These are phyloP conservation scores for Tylopilus sp. DNA, from an alignment of 768 basidiomycete species.

Conservation along the genomic window DNA sequence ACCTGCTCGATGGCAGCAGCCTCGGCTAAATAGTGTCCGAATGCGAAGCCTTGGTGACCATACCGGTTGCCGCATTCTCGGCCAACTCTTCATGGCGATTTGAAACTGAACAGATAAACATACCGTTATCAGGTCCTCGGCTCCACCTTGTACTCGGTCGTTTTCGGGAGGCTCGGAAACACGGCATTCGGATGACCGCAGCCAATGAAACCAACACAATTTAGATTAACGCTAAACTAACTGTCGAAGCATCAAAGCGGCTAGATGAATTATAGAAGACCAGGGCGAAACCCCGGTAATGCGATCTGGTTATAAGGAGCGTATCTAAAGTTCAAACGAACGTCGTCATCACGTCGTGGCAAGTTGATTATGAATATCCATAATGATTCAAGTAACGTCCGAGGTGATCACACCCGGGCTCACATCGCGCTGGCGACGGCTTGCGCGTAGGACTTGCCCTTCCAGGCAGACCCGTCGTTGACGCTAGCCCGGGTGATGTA, in stretches of 20 bases:
- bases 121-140: neutral
- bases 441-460: conserved; percentile 33
- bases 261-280: conserved; percentile 15
- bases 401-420: neutral
- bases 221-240: conserved; percentile 7
- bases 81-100: neutral
- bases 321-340: conserved; percentile 13
- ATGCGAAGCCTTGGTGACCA: neutral
- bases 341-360: conserved; percentile 15
- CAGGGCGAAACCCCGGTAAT: neutral
- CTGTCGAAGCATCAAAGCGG: conserved; percentile 8
- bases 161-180: neutral
- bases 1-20: neutral
- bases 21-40: neutral
- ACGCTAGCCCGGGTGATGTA: conserved; percentile 30
- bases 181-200: neutral
- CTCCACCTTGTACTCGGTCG: neutral
- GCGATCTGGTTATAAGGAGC: conserved; percentile 12
- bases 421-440: conserved; percentile 24
- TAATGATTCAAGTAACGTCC: neutral
- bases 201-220: neutral
- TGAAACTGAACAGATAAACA: neutral
- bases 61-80: neutral
- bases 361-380: conserved; percentile 1
- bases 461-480: conserved; percentile 27